Evolutionary conservation across 495 filamentous ascomycete genomes (phyloP), one percentile per base, ranked within the genome.

Genomic region (Penicillium longicatenatum): DNA sequence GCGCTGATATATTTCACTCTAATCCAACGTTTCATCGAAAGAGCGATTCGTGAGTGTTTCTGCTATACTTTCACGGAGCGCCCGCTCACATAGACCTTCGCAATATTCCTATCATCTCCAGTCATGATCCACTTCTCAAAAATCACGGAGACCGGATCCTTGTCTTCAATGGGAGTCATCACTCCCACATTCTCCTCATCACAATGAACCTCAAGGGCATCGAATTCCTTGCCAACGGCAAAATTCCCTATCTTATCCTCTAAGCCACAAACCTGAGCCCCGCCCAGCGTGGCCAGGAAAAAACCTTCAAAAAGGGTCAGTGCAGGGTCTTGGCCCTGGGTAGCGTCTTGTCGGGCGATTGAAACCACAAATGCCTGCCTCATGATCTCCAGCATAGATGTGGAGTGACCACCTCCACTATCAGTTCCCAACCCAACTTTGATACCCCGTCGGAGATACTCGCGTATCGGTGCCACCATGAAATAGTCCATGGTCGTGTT

Each of bases 101-200:
- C 68, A 54, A 88, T 84, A 63, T 86, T 87, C 16, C 85, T 70
- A 64, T 88, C 85, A 61, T 88, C 85, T 1, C 84, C 84, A 9
- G 83, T 86, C 82, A 86, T 85, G 11, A 88, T 46, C 47, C 86
- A 88, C 61, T 86, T 87, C 55, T 88, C 83, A 56, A 88, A 86
- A 37, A 84, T 74, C 1, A 66, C 74, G 47, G 58, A 53, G 0
- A 73, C 54, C 0, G 63, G 62, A 59, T 86, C 84, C 2, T 77
- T 75, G 4, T 84, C 80, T 47, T 84, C 78, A 2, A 83, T 66
- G 39, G 77, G 75, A 1, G 77, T 77, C 75, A 83, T 85, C 5
- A 83, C 66, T 0, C 77, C 79, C 9, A 67, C 44, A 1, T 20
- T 47, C 3, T 69, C 61, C 47, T 61, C 59, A 0, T 41, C 35